phyloP scores from a whole-genome alignment of 306 rosid species.

The Canavalia gladiata region DNA sequence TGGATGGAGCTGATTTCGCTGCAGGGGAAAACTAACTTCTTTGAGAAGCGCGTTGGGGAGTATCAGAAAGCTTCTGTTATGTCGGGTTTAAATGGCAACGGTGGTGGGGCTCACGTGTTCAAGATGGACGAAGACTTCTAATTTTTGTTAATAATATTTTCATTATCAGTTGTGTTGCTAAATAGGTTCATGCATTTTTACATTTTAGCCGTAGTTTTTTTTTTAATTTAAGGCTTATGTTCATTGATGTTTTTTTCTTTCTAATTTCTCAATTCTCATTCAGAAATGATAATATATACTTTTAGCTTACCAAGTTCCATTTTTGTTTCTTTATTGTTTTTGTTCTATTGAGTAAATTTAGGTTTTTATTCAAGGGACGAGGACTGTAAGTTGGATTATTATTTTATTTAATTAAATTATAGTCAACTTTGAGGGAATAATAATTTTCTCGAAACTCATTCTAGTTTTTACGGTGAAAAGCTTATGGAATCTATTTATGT shows the following conservation, averaged over 20 bases:
- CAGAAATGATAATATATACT: constrained; percentile 28
- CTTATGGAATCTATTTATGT: too few relatives aligned
- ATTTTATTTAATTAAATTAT: too few relatives aligned
- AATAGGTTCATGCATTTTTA: not conserved
- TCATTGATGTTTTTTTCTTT: not conserved
- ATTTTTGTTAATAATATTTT: not conserved
- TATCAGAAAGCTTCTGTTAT: constrained; percentile 86
- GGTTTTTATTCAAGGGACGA: too few relatives aligned
- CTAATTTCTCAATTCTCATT: not conserved
- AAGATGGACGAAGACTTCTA: constrained; percentile 78
- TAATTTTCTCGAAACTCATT: too few relatives aligned
- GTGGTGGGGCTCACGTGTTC: constrained; percentile 65
- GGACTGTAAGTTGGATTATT: too few relatives aligned
- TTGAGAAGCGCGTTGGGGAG: constrained; percentile 89
- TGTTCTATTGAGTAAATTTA: too few relatives aligned
- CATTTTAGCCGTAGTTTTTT: not conserved
- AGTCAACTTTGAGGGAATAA: too few relatives aligned
- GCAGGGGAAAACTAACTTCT: constrained; percentile 91
- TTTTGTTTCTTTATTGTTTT: not conserved
- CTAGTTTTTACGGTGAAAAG: too few relatives aligned
- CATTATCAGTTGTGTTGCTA: not conserved
- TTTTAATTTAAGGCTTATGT: not conserved
- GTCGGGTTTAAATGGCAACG: constrained; percentile 69
- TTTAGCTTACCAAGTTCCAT: not conserved
- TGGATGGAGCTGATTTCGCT: constrained; percentile 98